A percentile compares a stretch with the other conserved stretches of the same genome.
Evolutionary conservation across 1,284 basidiomycete genomes (phyloP).

Genomic region (Albatrellus sp.): DNA sequence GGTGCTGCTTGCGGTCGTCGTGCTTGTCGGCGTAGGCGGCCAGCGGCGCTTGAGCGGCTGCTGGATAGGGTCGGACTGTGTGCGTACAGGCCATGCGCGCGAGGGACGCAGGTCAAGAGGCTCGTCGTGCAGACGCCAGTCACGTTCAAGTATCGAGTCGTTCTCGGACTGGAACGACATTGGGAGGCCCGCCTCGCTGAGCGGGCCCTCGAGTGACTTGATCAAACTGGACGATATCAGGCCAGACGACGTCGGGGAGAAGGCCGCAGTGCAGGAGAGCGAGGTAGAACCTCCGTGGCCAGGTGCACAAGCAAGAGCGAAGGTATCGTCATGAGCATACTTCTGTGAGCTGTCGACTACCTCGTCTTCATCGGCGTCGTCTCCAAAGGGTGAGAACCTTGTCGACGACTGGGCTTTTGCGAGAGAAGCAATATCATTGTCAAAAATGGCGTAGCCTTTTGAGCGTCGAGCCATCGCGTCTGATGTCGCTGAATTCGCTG

Average conservation of each 20-base stretch:
- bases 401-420: constrained; percentile 17
- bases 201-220: constrained; percentile 35
- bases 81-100: neutral
- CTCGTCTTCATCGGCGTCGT: constrained; percentile 19
- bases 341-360: constrained; percentile 6
- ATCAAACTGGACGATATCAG: constrained; percentile 48
- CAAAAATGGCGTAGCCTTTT: constrained; percentile 29
- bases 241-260: constrained; percentile 19
- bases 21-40: neutral
- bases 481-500: constrained; percentile 9
- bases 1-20: neutral
- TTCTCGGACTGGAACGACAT: constrained; percentile 45
- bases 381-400: constrained; percentile 41
- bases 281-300: too few species aligned
- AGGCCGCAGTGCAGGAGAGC: neutral
- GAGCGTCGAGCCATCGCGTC: constrained; percentile 18
- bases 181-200: constrained; percentile 19
- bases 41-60: neutral
- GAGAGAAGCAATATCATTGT: constrained; percentile 24
- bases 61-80: neutral
- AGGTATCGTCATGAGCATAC: too few species aligned
- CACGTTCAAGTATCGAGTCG: constrained; percentile 37
- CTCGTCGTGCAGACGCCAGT: constrained; percentile 25
- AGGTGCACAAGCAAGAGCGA: too few species aligned
- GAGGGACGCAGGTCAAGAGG: neutral